Conservation (phyloP, 2,329 filamentous ascomycete species). For the Colletotrichum sp. region DNA sequence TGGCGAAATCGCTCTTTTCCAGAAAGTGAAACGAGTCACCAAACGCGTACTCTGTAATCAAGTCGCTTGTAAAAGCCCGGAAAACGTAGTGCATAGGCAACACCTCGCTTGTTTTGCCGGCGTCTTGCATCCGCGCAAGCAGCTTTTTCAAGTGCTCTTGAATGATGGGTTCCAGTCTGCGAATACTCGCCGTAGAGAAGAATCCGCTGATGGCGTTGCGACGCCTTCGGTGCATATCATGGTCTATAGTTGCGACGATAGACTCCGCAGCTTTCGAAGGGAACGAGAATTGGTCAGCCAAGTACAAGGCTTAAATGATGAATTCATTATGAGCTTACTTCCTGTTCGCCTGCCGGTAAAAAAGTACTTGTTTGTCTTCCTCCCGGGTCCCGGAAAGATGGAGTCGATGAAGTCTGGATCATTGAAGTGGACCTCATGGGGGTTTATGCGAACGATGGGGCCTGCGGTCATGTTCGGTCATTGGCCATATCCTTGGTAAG, state of each 20-base stretch:
- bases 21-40: not conserved
- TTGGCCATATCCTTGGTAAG: not conserved
- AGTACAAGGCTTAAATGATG: not conserved
- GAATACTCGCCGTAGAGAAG: slow-evolving; percentile 28
- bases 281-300: not conserved
- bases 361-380: slow-evolving; percentile 26
- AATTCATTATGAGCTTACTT: not conserved
- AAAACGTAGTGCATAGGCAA: not conserved
- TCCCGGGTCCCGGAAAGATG: slow-evolving; percentile 26
- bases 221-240: slow-evolving; percentile 32
- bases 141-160: not conserved
- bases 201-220: slow-evolving; percentile 44
- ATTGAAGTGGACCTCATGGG: not conserved
- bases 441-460: not conserved
- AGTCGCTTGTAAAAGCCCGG: not conserved
- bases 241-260: not conserved
- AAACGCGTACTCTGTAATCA: not conserved
- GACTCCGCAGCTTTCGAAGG: slow-evolving; percentile 39
- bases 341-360: slow-evolving; percentile 32
- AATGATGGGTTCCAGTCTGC: not conserved
- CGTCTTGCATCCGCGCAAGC: not conserved
- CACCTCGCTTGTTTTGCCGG: not conserved
- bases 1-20: not conserved
- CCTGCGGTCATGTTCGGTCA: not conserved
- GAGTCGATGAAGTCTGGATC: slow-evolving; percentile 26